These are phyloP conservation scores for Solanum piurae DNA, from an alignment of 257 asterid species.

Conservation along the genomic window DNA sequence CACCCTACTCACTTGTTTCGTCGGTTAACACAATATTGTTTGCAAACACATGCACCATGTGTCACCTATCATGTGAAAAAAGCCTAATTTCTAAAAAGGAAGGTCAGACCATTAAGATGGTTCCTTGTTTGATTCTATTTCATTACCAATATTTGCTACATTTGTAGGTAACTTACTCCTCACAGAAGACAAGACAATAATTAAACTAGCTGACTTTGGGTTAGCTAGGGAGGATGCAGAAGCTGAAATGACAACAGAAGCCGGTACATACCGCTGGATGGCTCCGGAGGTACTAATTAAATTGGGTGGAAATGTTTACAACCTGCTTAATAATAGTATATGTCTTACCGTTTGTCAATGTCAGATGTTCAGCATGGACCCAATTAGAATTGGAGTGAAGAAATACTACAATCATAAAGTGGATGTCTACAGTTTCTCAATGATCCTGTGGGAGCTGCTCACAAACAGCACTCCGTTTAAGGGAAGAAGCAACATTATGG, in stretches of 20 bases:
- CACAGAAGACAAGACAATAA: conserved; percentile 34
- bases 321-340: not conserved
- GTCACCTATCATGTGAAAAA: not conserved
- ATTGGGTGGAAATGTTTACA: not conserved
- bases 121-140: not conserved
- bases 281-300: conserved; percentile 52
- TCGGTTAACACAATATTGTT: not conserved
- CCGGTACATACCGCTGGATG: conserved; percentile 72
- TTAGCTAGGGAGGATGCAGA: conserved; percentile 49
- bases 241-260: conserved; percentile 52
- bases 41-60: not conserved
- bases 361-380: conserved; percentile 40
- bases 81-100: not conserved
- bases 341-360: conserved; percentile 5
- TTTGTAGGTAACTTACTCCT: conserved; percentile 51
- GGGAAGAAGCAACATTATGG: conserved; percentile 37
- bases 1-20: not conserved
- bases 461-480: conserved; percentile 50
- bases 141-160: not conserved
- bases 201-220: conserved; percentile 66
- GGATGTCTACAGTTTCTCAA: conserved; percentile 59
- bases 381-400: conserved; percentile 29
- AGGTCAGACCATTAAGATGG: not conserved
- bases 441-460: conserved; percentile 58
- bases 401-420: conserved; percentile 54